These are phyloP conservation scores for Gardenia jasminoides DNA, from an alignment of 257 asterid genomes.

Conservation along the genomic window DNA sequence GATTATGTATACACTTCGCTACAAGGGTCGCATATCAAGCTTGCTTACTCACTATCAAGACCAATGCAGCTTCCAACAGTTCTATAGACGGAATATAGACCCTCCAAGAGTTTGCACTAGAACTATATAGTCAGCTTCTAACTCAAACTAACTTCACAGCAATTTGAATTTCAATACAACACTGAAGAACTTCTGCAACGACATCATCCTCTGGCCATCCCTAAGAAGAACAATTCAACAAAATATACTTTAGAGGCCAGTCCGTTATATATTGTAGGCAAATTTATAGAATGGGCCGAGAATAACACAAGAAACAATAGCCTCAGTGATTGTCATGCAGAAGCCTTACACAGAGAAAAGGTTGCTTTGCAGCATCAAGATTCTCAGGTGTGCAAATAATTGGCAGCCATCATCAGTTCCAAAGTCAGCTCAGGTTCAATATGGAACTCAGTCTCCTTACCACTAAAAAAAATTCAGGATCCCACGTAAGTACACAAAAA, in stretches of 20 bases:
- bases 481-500: slow-evolving; percentile 5
- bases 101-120: background rate
- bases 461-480: slow-evolving; percentile 40
- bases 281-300: background rate
- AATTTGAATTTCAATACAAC: background rate
- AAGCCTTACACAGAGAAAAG: slow-evolving; percentile 26
- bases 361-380: slow-evolving; percentile 25
- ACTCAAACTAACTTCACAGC: background rate
- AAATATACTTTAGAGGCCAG: background rate
- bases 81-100: background rate
- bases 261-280: too few species aligned
- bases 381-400: slow-evolving; percentile 72
- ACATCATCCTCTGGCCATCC: slow-evolving; percentile 2
- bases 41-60: slow-evolving; percentile 2
- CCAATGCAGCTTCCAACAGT: slow-evolving; percentile 10
- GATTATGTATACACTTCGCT: background rate
- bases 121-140: slow-evolving; percentile 6
- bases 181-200: background rate
- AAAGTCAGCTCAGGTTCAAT: slow-evolving; percentile 88
- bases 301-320: background rate
- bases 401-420: slow-evolving; percentile 96
- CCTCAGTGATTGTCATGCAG: background rate
- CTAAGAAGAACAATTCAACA: slow-evolving; percentile 6
- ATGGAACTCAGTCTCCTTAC: slow-evolving; percentile 82
- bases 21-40: slow-evolving; percentile 5